phyloP scores from a whole-genome alignment of 768 basidiomycete species.

The Kondoa malvinella region DNA sequence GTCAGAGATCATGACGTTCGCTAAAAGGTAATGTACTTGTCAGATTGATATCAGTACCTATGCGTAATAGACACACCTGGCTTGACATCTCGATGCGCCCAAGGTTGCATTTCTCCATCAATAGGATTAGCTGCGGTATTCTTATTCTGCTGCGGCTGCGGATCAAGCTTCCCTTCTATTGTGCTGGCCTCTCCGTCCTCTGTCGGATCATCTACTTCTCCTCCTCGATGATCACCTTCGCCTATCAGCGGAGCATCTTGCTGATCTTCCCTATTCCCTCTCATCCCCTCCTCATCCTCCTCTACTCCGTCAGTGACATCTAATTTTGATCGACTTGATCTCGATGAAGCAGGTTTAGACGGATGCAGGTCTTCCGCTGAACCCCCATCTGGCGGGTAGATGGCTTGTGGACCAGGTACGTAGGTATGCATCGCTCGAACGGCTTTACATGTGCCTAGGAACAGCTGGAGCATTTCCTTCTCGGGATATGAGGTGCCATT shows the following conservation, averaged over 20 bases:
- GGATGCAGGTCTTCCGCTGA: neutral
- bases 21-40: neutral
- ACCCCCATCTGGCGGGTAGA: conserved; percentile 12
- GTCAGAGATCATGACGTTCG: conserved; percentile 88
- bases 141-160: neutral
- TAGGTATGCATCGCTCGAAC: conserved; percentile 89
- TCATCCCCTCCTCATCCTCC: conserved; percentile 32
- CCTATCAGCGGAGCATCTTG: conserved; percentile 6
- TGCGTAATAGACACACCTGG: neutral
- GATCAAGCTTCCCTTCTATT: conserved; percentile 3
- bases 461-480: conserved; percentile 67
- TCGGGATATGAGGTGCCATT: conserved; percentile 72
- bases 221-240: conserved; percentile 11
- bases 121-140: neutral
- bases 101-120: conserved; percentile 51
- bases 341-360: neutral
- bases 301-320: conserved; percentile 28
- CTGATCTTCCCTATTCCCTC: conserved; percentile 11
- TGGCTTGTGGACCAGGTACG: conserved; percentile 25
- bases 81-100: conserved; percentile 92
- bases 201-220: conserved; percentile 13
- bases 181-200: conserved; percentile 1
- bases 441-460: conserved; percentile 86
- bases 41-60: neutral
- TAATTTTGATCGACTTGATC: neutral